Conservation (phyloP, 192 early-diverging fungal genomes). For the Nowakowskiella sp. region DNA sequence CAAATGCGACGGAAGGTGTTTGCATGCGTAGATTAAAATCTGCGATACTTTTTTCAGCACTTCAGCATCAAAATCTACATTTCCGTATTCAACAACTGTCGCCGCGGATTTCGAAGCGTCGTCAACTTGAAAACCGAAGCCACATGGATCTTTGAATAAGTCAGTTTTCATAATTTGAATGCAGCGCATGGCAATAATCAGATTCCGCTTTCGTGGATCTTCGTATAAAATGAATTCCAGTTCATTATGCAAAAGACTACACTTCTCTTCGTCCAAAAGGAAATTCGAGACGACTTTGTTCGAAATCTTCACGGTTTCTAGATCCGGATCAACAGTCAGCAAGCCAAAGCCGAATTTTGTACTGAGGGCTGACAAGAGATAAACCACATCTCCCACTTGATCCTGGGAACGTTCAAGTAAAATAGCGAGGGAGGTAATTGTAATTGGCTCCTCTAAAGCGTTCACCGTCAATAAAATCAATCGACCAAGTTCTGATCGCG, state of each 20-base stretch:
- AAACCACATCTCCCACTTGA: neutral
- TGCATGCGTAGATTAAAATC: too few relatives aligned
- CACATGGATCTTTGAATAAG: too few relatives aligned
- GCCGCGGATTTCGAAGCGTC: too few relatives aligned
- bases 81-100: too few relatives aligned
- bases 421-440: neutral
- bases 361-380: too few relatives aligned
- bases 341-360: neutral
- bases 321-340: neutral
- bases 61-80: too few relatives aligned
- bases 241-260: neutral
- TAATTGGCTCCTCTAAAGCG: neutral
- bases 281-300: neutral
- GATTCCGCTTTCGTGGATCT: neutral
- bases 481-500: neutral
- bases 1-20: too few relatives aligned
- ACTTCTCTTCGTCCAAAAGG: neutral
- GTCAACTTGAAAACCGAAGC: too few relatives aligned
- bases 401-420: neutral
- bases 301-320: neutral
- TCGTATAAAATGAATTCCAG: neutral
- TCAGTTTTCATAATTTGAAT: neutral
- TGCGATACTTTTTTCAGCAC: too few relatives aligned
- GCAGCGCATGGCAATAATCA: neutral
- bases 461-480: neutral